Percentiles rank a stretch among this genome's conserved stretches.
Conservation (phyloP, 2,329 filamentous ascomycete species). For the Diplodia sapinea region DNA sequence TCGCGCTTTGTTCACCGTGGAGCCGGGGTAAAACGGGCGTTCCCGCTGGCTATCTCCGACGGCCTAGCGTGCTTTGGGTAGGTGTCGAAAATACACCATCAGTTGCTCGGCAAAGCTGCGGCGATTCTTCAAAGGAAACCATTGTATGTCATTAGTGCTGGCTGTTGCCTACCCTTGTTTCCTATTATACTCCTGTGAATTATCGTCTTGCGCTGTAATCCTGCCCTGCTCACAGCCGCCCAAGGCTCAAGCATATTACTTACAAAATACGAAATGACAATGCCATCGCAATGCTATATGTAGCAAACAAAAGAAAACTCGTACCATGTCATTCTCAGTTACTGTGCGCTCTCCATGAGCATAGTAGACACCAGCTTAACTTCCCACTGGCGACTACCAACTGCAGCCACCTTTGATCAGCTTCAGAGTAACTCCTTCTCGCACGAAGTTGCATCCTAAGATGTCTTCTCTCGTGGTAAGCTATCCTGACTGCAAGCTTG, state of each 20-base stretch:
- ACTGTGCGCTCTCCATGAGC: too few relatives aligned
- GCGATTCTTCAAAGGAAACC: background rate
- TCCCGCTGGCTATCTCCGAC: slow-evolving; percentile 26
- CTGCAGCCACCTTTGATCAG: background rate
- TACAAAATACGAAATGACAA: too few relatives aligned
- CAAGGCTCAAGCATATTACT: too few relatives aligned
- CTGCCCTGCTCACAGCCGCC: too few relatives aligned
- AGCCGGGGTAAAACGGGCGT: slow-evolving; percentile 12
- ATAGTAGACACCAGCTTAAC: too few relatives aligned
- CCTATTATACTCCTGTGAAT: background rate
- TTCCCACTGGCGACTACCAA: background rate
- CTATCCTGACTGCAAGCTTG: background rate
- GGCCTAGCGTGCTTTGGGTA: slow-evolving; percentile 7
- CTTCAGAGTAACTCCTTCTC: background rate
- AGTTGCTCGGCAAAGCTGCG: slow-evolving; percentile 2
- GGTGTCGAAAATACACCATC: background rate
- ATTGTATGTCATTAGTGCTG: background rate
- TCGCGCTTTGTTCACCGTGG: slow-evolving; percentile 26
- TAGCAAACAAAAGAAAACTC: too few relatives aligned
- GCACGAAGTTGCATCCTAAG: background rate
- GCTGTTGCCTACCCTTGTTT: background rate
- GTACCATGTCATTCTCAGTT: too few relatives aligned
- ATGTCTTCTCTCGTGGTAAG: too few relatives aligned
- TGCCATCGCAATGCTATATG: too few relatives aligned
- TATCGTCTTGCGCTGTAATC: background rate